phyloP scores from a whole-genome alignment of 2,329 filamentous ascomycete genomes.

The Colletotrichum liriopes region DNA sequence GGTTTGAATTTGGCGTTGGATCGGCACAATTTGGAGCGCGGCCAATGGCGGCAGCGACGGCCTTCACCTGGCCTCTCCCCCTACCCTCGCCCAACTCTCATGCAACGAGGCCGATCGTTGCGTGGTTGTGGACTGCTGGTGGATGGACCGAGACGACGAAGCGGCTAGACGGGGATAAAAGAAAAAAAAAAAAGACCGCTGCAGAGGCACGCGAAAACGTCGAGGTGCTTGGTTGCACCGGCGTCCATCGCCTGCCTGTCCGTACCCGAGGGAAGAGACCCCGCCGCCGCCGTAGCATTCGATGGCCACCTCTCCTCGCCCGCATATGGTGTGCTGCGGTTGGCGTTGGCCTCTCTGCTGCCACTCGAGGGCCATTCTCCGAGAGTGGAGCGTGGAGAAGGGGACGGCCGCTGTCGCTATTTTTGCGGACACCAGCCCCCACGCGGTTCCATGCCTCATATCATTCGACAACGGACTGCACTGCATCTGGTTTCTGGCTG shows the following conservation, averaged over 20 bases:
- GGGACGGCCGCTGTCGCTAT: conserved; percentile 30
- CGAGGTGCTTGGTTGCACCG: conserved; percentile 20
- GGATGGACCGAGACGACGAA: conserved; percentile 13
- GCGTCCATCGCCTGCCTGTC: conserved; percentile 2
- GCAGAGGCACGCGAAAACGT: conserved; percentile 12
- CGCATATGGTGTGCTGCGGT: conserved; percentile 26
- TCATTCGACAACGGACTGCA: conserved; percentile 33
- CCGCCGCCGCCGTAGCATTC: conserved; percentile 35
- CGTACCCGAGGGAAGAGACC: conserved; percentile 2
- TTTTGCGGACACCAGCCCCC: conserved; percentile 37
- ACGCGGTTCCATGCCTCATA: conserved; percentile 34
- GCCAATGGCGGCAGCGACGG: conserved; percentile 26
- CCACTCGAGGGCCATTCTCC: conserved; percentile 17
- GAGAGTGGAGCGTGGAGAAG: conserved; percentile 33
- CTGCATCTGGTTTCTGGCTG: conserved; percentile 17
- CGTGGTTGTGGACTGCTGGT: conserved; percentile 21
- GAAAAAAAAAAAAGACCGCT: conserved; percentile 8
- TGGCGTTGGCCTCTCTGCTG: conserved; percentile 13
- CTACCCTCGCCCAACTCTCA: conserved; percentile 26
- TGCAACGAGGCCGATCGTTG: conserved; percentile 34
- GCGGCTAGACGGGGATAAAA: background rate
- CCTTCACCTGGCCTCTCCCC: conserved; percentile 21
- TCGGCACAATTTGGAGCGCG: conserved; percentile 8
- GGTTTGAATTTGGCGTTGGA: conserved; percentile 27
- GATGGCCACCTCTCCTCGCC: conserved; percentile 27